phyloP scores from a whole-genome alignment of 768 basidiomycete genomes.

The Mycena capillaripes region DNA sequence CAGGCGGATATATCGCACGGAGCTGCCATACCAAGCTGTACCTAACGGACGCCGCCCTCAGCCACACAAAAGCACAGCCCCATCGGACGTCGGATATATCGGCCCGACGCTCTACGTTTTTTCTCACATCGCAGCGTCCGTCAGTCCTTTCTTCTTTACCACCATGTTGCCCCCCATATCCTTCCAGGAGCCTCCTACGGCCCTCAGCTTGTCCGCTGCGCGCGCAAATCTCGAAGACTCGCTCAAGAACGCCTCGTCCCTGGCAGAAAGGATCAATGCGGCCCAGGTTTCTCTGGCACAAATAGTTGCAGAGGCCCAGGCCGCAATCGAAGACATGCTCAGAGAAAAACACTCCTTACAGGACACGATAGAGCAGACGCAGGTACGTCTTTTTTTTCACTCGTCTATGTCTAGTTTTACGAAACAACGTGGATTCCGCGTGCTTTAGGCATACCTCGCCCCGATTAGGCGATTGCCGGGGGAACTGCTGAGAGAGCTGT shows the following conservation, averaged over 20 bases:
- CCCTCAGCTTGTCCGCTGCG: constrained; percentile 21
- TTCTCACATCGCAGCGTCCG: constrained; percentile 28
- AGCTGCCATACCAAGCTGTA: neutral
- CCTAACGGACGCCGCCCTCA: neutral
- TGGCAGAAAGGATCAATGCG: constrained; percentile 62
- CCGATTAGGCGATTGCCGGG: constrained; percentile 79
- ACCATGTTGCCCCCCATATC: constrained; percentile 20
- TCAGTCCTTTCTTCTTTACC: constrained; percentile 12
- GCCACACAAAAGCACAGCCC: constrained; percentile 16
- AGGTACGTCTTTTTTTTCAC: constrained; percentile 7
- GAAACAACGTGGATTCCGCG: constrained; percentile 32
- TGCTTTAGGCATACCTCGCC: constrained; percentile 71
- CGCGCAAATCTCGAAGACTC: constrained; percentile 37
- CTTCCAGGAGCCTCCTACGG: constrained; percentile 26
- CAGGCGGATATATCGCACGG: neutral
- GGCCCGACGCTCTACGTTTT: constrained; percentile 1
- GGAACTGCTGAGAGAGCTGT: constrained; percentile 82
- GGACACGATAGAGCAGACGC: constrained; percentile 57
- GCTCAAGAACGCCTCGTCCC: constrained; percentile 23
- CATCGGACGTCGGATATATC: constrained; percentile 19
- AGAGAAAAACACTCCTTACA: constrained; percentile 63
- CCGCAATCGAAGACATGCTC: constrained; percentile 68
- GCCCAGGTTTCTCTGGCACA: constrained; percentile 71
- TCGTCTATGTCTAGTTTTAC: too few relatives aligned
- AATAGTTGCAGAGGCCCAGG: constrained; percentile 68